These are phyloP conservation scores for Auriculariales sp. DNA, from an alignment of 768 basidiomycete genomes.

Conservation along the genomic window DNA sequence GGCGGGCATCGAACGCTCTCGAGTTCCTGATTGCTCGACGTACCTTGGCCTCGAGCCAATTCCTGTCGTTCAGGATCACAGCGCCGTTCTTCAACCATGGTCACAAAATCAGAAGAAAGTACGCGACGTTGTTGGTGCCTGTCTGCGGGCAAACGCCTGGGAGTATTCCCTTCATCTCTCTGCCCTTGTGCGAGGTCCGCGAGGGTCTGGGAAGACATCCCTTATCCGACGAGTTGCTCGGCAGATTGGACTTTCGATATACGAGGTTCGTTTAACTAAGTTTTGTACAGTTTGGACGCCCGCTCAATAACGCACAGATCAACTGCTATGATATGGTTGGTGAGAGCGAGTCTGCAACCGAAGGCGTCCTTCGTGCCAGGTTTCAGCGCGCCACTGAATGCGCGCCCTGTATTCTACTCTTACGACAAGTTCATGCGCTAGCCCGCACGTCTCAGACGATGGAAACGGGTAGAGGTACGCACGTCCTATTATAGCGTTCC, in stretches of 20 bases:
- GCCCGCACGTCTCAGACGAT: constrained; percentile 47
- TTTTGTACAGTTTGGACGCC: no score
- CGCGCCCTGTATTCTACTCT: constrained; percentile 71
- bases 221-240: constrained; percentile 50
- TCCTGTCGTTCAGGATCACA: not conserved
- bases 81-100: not conserved
- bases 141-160: constrained; percentile 38
- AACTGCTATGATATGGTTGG: constrained; percentile 75
- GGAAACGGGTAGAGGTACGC: constrained; percentile 50
- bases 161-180: constrained; percentile 53
- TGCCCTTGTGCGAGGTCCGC: constrained; percentile 8
- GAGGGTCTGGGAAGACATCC: constrained; percentile 47
- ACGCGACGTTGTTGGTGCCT: constrained; percentile 42
- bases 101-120: constrained; percentile 22
- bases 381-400: constrained; percentile 67
- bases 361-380: constrained; percentile 51
- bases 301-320: constrained; percentile 45
- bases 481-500: not conserved
- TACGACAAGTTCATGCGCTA: constrained; percentile 73
- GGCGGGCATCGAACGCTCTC: constrained; percentile 56
- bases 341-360: constrained; percentile 63
- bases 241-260: constrained; percentile 57
- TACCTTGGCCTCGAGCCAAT: constrained; percentile 23
- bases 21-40: constrained; percentile 35
- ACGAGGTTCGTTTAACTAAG: constrained; percentile 39